These are phyloP conservation scores for Pelargonium australe DNA, from an alignment of 441 rosid species.

Conservation along the genomic window DNA sequence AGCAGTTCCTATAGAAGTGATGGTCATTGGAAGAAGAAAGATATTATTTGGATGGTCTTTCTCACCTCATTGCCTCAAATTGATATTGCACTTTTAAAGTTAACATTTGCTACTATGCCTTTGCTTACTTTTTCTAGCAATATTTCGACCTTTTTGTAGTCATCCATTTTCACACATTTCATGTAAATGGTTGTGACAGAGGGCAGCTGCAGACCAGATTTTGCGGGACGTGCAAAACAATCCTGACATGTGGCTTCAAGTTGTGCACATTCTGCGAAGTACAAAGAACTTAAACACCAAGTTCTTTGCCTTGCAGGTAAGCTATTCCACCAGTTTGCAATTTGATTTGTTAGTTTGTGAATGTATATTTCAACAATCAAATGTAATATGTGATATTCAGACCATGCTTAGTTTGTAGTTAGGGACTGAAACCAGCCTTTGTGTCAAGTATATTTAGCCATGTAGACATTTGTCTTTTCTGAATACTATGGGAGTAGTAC, in stretches of 20 bases:
- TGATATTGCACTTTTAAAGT: background rate
- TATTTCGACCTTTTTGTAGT: background rate
- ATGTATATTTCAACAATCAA: background rate
- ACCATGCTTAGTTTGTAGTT: too few relatives aligned
- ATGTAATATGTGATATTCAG: too few relatives aligned
- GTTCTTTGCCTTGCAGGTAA: slow-evolving; percentile 94
- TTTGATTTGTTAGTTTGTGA: background rate
- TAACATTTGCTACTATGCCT: background rate
- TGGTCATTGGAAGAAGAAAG: background rate
- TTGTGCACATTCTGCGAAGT: slow-evolving; percentile 80
- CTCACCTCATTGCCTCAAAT: background rate
- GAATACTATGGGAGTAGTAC: too few relatives aligned
- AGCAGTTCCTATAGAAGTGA: background rate
- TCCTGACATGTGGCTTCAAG: slow-evolving; percentile 99
- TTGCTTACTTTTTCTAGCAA: slow-evolving; percentile 2
- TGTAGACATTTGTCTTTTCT: too few relatives aligned
- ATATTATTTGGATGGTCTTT: background rate
- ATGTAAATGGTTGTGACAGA: slow-evolving; percentile 36
- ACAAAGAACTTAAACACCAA: slow-evolving; percentile 88
- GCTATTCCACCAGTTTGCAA: slow-evolving; percentile 13
- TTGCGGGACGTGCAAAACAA: slow-evolving; percentile 94
- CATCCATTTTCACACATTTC: slow-evolving; percentile 1
- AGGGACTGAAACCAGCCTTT: too few relatives aligned
- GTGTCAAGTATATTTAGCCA: too few relatives aligned
- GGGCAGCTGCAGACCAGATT: slow-evolving; percentile 92